Conservation (phyloP, 179 eudicot genomes). For the Carnegiea gigantea region DNA sequence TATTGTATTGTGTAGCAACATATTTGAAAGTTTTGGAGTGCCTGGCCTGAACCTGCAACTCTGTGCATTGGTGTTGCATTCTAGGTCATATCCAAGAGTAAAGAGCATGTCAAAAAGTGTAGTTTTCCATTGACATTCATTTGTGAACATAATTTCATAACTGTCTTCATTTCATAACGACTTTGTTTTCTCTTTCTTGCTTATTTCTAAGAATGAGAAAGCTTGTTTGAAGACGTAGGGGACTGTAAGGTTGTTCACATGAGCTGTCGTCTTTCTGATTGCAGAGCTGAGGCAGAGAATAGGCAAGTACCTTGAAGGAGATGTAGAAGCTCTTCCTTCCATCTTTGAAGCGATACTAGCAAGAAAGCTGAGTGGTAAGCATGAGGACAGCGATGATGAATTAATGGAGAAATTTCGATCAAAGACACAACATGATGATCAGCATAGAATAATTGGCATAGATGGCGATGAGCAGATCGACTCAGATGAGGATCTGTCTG, state of each 20-base stretch:
- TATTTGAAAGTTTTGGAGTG: not conserved
- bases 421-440: constrained; percentile 27
- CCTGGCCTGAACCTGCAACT: not conserved
- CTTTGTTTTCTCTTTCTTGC: not conserved
- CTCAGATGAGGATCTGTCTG: constrained; percentile 30
- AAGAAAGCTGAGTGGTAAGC: constrained; percentile 62
- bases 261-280: not conserved
- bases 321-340: constrained; percentile 51
- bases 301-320: constrained; percentile 46
- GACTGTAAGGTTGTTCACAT: not conserved
- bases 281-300: constrained; percentile 65
- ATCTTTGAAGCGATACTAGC: constrained; percentile 62
- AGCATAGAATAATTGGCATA: constrained; percentile 32
- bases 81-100: not conserved
- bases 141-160: not conserved
- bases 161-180: not conserved
- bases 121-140: not conserved
- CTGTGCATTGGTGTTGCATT: not conserved
- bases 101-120: not conserved
- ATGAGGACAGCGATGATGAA: constrained; percentile 75
- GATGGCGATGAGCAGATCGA: constrained; percentile 32
- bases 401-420: constrained; percentile 46
- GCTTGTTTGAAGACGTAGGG: not conserved
- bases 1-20: not conserved
- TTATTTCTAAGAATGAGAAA: not conserved